These are phyloP conservation scores for Fragaria nilgerrensis DNA, from an alignment of 306 rosid species.

Conservation along the genomic window DNA sequence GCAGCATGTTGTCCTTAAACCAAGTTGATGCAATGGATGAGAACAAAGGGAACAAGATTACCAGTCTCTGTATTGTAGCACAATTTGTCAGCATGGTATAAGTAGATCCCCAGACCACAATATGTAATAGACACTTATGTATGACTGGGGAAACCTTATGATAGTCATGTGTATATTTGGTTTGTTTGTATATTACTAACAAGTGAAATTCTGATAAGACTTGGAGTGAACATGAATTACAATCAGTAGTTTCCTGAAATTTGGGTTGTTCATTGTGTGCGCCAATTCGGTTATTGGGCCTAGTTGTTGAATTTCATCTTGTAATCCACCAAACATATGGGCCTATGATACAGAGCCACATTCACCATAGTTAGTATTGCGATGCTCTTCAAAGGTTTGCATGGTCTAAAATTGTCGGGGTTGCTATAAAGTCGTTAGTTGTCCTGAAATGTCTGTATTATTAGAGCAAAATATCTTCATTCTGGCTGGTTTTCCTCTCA, in stretches of 20 bases:
- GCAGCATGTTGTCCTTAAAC: slow-evolving; percentile 78
- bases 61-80: too few species aligned
- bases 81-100: too few species aligned
- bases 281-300: not conserved
- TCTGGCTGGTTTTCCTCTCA: not conserved
- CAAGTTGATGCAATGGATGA: slow-evolving; percentile 33
- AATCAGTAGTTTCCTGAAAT: too few species aligned
- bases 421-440: too few species aligned
- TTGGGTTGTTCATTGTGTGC: too few species aligned
- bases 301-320: not conserved
- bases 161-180: not conserved
- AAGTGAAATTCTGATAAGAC: not conserved
- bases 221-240: not conserved
- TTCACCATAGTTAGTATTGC: too few species aligned
- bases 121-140: not conserved
- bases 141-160: not conserved
- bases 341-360: not conserved
- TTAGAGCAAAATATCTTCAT: not conserved
- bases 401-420: too few species aligned
- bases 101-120: too few species aligned
- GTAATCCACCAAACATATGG: not conserved
- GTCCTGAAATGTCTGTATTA: not conserved
- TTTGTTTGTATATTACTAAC: not conserved
- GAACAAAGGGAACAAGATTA: slow-evolving; percentile 10
- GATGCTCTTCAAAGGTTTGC: too few species aligned